Percentiles rank a stretch among this genome's conserved stretches.
Evolutionary conservation across 202 grass and related monocot genomes (phyloP).

Genomic region (Saccharum hybrid): DNA sequence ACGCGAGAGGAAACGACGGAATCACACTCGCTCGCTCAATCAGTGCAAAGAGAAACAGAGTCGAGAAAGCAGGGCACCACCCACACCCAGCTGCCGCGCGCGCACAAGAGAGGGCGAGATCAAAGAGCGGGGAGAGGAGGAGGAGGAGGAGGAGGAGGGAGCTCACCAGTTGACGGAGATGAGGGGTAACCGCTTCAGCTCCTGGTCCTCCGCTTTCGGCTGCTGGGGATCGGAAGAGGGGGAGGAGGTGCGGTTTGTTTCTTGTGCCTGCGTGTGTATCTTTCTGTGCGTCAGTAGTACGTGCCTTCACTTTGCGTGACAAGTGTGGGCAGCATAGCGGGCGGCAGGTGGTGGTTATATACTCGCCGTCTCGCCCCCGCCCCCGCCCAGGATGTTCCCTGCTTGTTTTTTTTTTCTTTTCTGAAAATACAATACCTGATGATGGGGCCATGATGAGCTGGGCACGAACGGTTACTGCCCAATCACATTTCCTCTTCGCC

Average conservation of each 20-base stretch:
- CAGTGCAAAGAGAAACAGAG: not conserved
- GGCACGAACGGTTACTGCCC: no score
- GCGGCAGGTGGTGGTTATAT: slow-evolving; percentile 20
- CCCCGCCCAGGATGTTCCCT: no score
- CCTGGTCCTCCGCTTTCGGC: not conserved
- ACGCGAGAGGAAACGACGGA: not conserved
- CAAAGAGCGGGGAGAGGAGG: not conserved
- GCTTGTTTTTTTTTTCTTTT: not conserved
- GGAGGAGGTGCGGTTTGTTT: slow-evolving; percentile 4
- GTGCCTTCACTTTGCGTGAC: slow-evolving; percentile 11
- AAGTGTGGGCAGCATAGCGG: slow-evolving; percentile 38
- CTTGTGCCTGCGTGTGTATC: not conserved
- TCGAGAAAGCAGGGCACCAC: not conserved
- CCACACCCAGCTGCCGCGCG: not conserved
- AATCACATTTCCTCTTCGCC: no score
- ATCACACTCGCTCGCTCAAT: not conserved
- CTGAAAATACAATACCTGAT: not conserved
- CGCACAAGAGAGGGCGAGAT: no score
- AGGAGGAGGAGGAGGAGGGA: no score
- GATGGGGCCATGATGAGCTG: not conserved
- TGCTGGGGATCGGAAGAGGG: not conserved
- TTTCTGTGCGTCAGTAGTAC: not conserved
- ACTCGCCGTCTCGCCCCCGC: not conserved
- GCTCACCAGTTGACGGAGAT: slow-evolving; percentile 47
- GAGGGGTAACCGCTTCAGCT: slow-evolving; percentile 45